Evolutionary conservation across 805 yeast species (phyloP).

Genomic region (Metschnikowia cubensis): DNA sequence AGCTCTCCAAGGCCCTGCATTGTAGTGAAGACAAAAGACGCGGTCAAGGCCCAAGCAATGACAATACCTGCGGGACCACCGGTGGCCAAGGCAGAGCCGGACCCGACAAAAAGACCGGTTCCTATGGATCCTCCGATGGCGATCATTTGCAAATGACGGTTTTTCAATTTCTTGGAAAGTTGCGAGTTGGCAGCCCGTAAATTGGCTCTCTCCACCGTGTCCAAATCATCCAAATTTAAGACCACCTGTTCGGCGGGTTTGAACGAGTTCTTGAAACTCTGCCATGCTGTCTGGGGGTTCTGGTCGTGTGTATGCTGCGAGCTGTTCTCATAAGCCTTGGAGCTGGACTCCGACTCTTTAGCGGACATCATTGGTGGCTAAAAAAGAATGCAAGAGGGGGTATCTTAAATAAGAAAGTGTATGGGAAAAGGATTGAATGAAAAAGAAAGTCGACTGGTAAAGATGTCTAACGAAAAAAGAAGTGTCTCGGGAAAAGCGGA

Average conservation of each 20-base stretch:
- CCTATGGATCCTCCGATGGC: constrained; percentile 69
- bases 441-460: not conserved
- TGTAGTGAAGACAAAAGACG: constrained; percentile 54
- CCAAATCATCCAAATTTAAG: constrained; percentile 19
- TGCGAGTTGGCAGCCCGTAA: constrained; percentile 22
- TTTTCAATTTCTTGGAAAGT: constrained; percentile 29
- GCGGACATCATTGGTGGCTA: constrained; percentile 3
- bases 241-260: constrained; percentile 28
- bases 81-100: constrained; percentile 49
- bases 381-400: no score
- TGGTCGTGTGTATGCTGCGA: constrained; percentile 2
- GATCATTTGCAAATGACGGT: constrained; percentile 68
- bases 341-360: constrained; percentile 6
- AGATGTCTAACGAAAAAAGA: not conserved
- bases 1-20: constrained; percentile 64
- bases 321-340: constrained; percentile 5
- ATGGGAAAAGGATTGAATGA: not conserved
- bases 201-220: constrained; percentile 29
- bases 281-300: constrained; percentile 13
- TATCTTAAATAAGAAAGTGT: no score
- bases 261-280: constrained; percentile 30
- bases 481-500: not conserved
- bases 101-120: constrained; percentile 65
- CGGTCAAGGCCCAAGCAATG: constrained; percentile 55
- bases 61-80: constrained; percentile 65